Evolutionary conservation across 192 early-diverging fungal genomes (phyloP).

Genomic region (Radiomyces spectabilis): DNA sequence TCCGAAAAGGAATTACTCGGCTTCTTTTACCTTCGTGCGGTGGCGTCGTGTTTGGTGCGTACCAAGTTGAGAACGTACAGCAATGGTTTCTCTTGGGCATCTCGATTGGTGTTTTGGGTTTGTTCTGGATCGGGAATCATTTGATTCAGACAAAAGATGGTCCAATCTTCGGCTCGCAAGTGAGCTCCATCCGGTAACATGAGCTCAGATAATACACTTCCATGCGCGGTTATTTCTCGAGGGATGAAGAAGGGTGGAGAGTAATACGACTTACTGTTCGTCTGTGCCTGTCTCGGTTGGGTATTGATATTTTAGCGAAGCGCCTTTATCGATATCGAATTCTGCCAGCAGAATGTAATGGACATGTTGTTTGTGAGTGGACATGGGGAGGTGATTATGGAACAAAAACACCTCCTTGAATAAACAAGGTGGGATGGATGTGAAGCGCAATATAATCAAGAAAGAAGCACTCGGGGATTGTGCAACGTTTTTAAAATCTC

Average conservation of each 20-base stretch:
- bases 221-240: too few relatives aligned
- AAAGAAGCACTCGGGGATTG: too few relatives aligned
- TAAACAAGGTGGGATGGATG: too few relatives aligned
- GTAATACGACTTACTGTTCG: constrained; percentile 54
- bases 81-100: constrained; percentile 51
- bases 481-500: too few relatives aligned
- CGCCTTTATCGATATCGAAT: constrained; percentile 93
- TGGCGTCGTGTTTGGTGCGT: constrained; percentile 80
- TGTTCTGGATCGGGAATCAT: constrained; percentile 44
- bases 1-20: background rate
- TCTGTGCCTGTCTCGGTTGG: constrained; percentile 76
- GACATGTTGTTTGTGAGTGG: constrained; percentile 44
- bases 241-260: background rate
- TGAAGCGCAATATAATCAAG: too few relatives aligned
- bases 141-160: constrained; percentile 87
- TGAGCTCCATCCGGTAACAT: constrained; percentile 97
- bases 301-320: constrained; percentile 82
- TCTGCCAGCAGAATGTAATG: constrained; percentile 87
- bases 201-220: constrained; percentile 84
- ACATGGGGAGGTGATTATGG: too few relatives aligned
- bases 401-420: too few relatives aligned
- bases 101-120: constrained; percentile 7
- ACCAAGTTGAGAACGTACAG: constrained; percentile 92
- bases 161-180: constrained; percentile 90
- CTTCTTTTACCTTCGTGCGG: constrained; percentile 49